Evolutionary conservation across 2,329 filamentous ascomycete genomes (phyloP), one percentile per base, ranked within the genome.

Genomic region (Aphanocladium album): DNA sequence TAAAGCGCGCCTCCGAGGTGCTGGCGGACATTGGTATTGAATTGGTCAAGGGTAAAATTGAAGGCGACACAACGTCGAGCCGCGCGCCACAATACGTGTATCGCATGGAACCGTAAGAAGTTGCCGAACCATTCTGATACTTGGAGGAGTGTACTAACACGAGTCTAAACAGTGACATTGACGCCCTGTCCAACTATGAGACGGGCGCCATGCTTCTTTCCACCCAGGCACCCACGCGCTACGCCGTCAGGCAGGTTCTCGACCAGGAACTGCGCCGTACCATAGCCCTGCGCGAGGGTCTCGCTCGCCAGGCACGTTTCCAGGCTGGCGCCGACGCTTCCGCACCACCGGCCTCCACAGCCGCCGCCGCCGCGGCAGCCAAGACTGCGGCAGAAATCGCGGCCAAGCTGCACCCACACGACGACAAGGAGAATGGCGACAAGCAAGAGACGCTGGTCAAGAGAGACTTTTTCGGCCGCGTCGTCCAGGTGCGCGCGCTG

Each of bases 191-290:
- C 1, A 82, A 83, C 0, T 98, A 90, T 67, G 87, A 90, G 66
- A 91, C 91, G 0, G 83, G 82, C 8, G 76, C 81, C 2, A 77
- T 84, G 4, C 76, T 81, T 2, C 76, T 83, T 17, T 77, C 80
- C 41, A 83, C 84, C 2, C 83, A 85, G 11, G 86, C 85, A 1
- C 91, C 90, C 0, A 91, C 91, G 0, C 85, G 95, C n/a, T 99
- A 91, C 70, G 93, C 93, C 1, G 89, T 99, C 6, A 87, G 95
- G 23, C 93, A 97, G 72, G 93, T 97, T 9, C 82, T 99, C 1
- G 92, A 96, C 69, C 91, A 95, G 71, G 93, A 98, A 72, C 89
- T 93, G 67, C 85, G 85, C 62, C 91, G 89, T 69, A 88, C 91
- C 52, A 83, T 88, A 14, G 77, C 83, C 33, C 78, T 86, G 37